Evolutionary conservation across 1,284 basidiomycete genomes (phyloP).

Genomic region (Erythrobasidium hasegawianum): DNA sequence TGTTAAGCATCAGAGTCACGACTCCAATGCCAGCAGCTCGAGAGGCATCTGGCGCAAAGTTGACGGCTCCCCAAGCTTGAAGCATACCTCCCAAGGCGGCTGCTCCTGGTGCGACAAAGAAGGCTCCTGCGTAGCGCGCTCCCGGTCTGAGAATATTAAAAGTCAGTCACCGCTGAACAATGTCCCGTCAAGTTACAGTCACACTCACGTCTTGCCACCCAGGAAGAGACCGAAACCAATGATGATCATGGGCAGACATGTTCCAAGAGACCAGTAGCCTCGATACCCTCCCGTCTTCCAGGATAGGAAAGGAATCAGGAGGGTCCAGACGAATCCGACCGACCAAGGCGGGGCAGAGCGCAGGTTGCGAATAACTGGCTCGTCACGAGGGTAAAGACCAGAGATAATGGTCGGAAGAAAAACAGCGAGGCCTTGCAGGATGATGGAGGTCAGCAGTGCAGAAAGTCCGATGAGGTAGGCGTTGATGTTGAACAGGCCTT

Average conservation of each 20-base stretch:
- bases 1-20: neutral
- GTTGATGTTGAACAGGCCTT: conserved; percentile 1
- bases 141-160: no score
- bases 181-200: no score
- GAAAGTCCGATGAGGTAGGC: neutral
- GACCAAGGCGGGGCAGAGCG: neutral
- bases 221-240: no score
- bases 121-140: no score
- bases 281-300: neutral
- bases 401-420: conserved; percentile 48
- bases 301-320: neutral
- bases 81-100: neutral
- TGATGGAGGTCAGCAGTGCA: neutral
- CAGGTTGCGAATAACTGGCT: neutral
- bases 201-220: no score
- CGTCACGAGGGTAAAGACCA: conserved; percentile 27
- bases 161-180: no score
- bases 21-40: no score
- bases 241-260: no score
- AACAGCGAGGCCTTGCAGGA: conserved; percentile 43
- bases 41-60: no score
- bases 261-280: neutral
- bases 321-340: no score
- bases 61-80: neutral
- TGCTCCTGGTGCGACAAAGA: neutral